phyloP scores from a whole-genome alignment of 139 green algal genomes.

The Pleodorina starrii region DNA sequence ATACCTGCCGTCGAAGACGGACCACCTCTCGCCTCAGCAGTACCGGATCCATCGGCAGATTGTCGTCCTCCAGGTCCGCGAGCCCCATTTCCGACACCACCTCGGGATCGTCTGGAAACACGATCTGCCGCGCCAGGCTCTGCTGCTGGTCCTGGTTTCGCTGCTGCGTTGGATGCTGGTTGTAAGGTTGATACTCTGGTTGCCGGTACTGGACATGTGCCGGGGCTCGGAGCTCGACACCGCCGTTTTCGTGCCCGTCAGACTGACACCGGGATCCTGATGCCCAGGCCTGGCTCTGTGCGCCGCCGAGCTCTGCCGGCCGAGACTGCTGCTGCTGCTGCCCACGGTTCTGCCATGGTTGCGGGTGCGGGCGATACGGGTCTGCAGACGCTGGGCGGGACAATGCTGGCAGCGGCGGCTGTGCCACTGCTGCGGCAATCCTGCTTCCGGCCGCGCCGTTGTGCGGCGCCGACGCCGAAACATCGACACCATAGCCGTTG shows the following conservation, averaged over 20 bases:
- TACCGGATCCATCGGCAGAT: not conserved
- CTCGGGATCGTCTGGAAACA: not conserved
- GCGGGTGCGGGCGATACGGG: not conserved
- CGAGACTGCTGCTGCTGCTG: not conserved
- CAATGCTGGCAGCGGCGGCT: not conserved
- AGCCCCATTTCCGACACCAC: not conserved
- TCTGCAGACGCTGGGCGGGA: not conserved
- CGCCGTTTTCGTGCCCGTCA: too few relatives aligned
- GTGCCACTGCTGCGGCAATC: not conserved
- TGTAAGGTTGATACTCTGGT: too few relatives aligned
- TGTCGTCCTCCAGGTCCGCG: not conserved
- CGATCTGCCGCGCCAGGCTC: not conserved
- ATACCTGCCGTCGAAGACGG: not conserved
- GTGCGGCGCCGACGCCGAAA: too few relatives aligned
- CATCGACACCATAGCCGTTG: too few relatives aligned
- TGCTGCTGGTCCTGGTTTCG: too few relatives aligned
- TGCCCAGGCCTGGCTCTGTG: too few relatives aligned
- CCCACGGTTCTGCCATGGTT: not conserved
- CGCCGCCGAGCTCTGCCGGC: too few relatives aligned
- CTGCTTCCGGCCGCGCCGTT: not conserved
- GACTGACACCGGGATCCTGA: too few relatives aligned
- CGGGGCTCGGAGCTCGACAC: too few relatives aligned
- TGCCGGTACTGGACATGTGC: too few relatives aligned
- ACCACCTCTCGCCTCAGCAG: slow-evolving; percentile 3
- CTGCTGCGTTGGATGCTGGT: too few relatives aligned